Evolutionary conservation across 306 rosid species (phyloP).

Genomic region (Prunus campanulata): DNA sequence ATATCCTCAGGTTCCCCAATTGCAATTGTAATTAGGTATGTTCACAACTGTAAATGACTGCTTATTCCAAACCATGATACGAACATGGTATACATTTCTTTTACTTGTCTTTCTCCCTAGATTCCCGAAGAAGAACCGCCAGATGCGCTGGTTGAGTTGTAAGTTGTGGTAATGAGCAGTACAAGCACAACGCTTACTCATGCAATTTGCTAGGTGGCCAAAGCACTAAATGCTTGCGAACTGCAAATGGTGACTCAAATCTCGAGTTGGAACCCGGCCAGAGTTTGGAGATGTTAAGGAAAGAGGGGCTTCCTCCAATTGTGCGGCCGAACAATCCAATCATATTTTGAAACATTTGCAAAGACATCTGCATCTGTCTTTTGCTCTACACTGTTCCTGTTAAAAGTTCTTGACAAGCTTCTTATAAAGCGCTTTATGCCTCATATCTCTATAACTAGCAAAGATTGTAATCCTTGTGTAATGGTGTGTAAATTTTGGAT

Average conservation of each 20-base stretch:
- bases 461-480: too few species aligned
- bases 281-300: not conserved
- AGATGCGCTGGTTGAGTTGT: slow-evolving; percentile 30
- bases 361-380: not conserved
- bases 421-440: not conserved
- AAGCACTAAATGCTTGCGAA: not conserved
- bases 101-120: slow-evolving; percentile 23
- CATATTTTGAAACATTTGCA: not conserved
- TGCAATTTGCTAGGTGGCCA: not conserved
- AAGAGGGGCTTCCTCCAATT: not conserved
- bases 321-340: not conserved
- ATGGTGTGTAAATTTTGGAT: too few species aligned
- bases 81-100: not conserved
- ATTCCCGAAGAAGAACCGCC: slow-evolving; percentile 77
- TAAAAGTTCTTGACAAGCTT: not conserved
- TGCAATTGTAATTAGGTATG: too few species aligned
- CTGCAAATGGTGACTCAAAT: not conserved
- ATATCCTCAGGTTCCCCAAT: not conserved
- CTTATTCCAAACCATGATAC: not conserved
- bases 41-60: not conserved
- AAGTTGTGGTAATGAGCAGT: not conserved
- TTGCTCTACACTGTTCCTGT: not conserved
- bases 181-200: not conserved
- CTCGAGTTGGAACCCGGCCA: not conserved
- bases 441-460: not conserved